Conservation (phyloP, 768 basidiomycete species). For the Rhizopogon sp. region DNA sequence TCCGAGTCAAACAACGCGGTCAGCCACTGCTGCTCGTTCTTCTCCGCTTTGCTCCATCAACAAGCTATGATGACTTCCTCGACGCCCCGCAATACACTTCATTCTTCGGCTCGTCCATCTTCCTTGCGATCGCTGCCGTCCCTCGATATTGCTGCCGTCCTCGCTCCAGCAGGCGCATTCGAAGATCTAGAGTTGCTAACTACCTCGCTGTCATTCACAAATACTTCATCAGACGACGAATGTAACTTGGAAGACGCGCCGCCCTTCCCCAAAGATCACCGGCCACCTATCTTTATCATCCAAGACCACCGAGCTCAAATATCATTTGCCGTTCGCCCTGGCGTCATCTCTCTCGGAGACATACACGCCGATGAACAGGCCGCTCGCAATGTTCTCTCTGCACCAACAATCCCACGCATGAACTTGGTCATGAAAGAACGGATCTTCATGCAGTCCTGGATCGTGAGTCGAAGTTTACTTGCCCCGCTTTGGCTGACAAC, state of each 20-base stretch:
- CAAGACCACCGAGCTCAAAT: constrained; percentile 17
- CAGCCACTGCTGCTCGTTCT: background rate
- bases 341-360: constrained; percentile 15
- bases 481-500: constrained; percentile 5
- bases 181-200: background rate
- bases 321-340: constrained; percentile 16
- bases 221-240: constrained; percentile 5
- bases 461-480: constrained; percentile 19
- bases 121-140: constrained; percentile 5
- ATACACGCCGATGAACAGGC: constrained; percentile 15
- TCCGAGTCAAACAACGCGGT: no score
- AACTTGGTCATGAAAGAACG: constrained; percentile 29
- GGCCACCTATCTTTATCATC: constrained; percentile 24
- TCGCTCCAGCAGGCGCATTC: constrained; percentile 5
- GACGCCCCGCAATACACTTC: constrained; percentile 3
- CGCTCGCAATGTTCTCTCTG: constrained; percentile 15
- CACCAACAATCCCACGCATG: constrained; percentile 32
- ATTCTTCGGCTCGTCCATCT: constrained; percentile 13
- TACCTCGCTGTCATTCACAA: background rate
- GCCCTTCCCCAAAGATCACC: constrained; percentile 25
- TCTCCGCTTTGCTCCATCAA: background rate
- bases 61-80: background rate
- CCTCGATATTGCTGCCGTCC: constrained; percentile 22
- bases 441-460: constrained; percentile 29
- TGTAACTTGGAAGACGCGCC: constrained; percentile 18